Percentiles rank a stretch among this genome's conserved stretches.
These are phyloP conservation scores for Urtica urens DNA, from an alignment of 306 rosid genomes.

Conservation along the genomic window DNA sequence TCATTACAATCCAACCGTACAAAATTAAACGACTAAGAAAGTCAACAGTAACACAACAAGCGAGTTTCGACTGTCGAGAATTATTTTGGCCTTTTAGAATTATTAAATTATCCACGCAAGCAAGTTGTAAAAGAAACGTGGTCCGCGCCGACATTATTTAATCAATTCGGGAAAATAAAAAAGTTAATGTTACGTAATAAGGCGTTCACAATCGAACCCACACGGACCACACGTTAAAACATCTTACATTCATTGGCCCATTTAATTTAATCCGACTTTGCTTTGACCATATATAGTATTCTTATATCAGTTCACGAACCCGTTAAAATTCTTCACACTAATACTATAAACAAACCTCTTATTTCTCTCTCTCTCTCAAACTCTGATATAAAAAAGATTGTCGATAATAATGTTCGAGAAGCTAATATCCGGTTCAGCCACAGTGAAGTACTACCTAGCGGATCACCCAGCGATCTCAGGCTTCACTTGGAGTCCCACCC, in stretches of 20 bases:
- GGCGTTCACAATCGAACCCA: neutral
- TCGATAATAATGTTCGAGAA: neutral
- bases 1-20: too few species aligned
- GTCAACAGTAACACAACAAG: too few species aligned
- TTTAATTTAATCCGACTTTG: too few species aligned
- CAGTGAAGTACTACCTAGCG: conserved; percentile 30
- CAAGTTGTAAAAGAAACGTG: too few species aligned
- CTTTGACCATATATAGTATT: too few species aligned
- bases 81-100: too few species aligned
- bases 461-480: conserved; percentile 44
- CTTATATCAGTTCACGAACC: too few species aligned
- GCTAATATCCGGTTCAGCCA: neutral
- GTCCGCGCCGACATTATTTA: neutral
- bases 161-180: neutral
- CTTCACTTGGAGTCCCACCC: conserved; percentile 67
- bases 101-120: too few species aligned
- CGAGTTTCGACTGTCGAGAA: too few species aligned
- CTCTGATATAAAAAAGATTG: neutral
- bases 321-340: too few species aligned
- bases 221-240: neutral
- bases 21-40: too few species aligned
- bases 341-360: neutral
- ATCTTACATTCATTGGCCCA: neutral
- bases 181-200: neutral
- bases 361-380: neutral